These are phyloP conservation scores for Tulasnella sp. DNA, from an alignment of 768 basidiomycete genomes.

Conservation along the genomic window DNA sequence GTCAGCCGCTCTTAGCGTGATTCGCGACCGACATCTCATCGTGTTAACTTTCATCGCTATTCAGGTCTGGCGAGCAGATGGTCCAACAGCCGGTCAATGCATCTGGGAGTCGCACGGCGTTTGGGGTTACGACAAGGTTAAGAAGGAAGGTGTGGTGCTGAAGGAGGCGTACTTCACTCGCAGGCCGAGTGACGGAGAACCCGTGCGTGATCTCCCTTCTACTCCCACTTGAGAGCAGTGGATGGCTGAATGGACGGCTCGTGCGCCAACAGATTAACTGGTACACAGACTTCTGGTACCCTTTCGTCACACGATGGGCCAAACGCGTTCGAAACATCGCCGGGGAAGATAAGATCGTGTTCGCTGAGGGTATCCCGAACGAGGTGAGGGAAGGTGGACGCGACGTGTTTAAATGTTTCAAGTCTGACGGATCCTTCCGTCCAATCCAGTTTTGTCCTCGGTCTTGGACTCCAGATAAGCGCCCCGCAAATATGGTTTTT, in stretches of 20 bases:
- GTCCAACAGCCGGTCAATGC: slow-evolving; percentile 72
- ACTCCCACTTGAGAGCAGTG: slow-evolving; percentile 17
- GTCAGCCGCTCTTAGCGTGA: background rate
- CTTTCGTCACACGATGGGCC: slow-evolving; percentile 72
- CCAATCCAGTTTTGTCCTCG: slow-evolving; percentile 70
- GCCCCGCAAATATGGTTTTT: slow-evolving; percentile 65
- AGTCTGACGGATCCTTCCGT: background rate
- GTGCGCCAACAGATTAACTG: slow-evolving; percentile 66
- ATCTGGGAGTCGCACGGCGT: slow-evolving; percentile 92
- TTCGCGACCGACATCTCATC: no score
- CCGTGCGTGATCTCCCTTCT: background rate
- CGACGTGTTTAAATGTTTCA: no score
- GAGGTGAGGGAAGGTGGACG: slow-evolving; percentile 58
- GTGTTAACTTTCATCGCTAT: no score
- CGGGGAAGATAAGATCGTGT: slow-evolving; percentile 61
- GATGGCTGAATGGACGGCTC: background rate
- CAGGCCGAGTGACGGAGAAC: slow-evolving; percentile 51
- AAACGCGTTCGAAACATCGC: slow-evolving; percentile 57
- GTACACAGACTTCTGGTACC: slow-evolving; percentile 85
- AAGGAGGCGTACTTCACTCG: slow-evolving; percentile 83
- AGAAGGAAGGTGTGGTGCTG: slow-evolving; percentile 70
- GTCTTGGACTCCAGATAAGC: slow-evolving; percentile 70
- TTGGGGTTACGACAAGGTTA: slow-evolving; percentile 81
- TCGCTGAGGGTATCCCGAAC: slow-evolving; percentile 90
- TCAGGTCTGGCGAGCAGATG: slow-evolving; percentile 68